Percentiles rank a stretch among this genome's conserved stretches.
Evolutionary conservation across 73 alveolate genomes (phyloP).

Genomic region (Paramecium tetraurelia): DNA sequence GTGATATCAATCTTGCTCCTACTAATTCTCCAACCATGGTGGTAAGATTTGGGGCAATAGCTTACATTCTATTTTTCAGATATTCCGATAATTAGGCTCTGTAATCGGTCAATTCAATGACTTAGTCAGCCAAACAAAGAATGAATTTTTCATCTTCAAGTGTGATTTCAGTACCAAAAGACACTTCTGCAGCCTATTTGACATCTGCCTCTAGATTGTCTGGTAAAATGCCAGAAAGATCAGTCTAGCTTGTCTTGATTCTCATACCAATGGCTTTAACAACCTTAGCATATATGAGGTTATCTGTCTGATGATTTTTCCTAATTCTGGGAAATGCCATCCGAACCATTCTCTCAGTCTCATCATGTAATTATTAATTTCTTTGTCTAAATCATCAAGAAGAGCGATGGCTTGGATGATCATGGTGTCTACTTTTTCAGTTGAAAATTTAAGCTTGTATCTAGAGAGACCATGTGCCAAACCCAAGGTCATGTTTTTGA

Average conservation of each 20-base stretch:
- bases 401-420: constrained; percentile 98
- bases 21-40: constrained; percentile 99
- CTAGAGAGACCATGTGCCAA: constrained; percentile 96
- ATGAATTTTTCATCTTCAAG: constrained; percentile 92
- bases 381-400: constrained; percentile 98
- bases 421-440: constrained; percentile 98
- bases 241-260: constrained; percentile 70
- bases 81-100: constrained; percentile 89
- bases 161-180: constrained; percentile 99
- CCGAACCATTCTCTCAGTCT: constrained; percentile 99
- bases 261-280: constrained; percentile 92
- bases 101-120: constrained; percentile 81
- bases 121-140: constrained; percentile 78
- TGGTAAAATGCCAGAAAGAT: constrained; percentile 79
- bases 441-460: constrained; percentile 90
- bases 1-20: constrained; percentile 99
- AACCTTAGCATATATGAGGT: constrained; percentile 96
- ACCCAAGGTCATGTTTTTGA: constrained; percentile 93
- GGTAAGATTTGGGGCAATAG: constrained; percentile 99
- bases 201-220: constrained; percentile 93
- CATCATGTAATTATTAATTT: constrained; percentile 99
- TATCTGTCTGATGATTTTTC: constrained; percentile 98
- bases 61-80: constrained; percentile 97
- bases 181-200: constrained; percentile 92
- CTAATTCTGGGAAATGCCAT: constrained; percentile 99